Evolutionary conservation across 2,329 filamentous ascomycete genomes (phyloP).

Genomic region (Aureobasidium sp.): DNA sequence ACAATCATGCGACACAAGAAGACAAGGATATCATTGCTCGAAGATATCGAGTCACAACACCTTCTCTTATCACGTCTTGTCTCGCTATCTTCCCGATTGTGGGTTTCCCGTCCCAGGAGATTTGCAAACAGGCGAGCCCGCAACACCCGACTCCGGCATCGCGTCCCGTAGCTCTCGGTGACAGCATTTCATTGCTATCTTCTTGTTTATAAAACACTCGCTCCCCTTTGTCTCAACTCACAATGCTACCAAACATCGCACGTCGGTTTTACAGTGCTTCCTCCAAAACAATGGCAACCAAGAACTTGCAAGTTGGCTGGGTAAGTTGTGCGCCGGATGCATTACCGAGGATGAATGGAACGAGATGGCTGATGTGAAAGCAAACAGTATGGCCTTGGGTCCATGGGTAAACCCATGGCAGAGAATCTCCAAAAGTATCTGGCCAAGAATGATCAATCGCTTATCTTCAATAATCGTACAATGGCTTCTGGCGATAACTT

Average conservation of each 20-base stretch:
- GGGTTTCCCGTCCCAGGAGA: background rate
- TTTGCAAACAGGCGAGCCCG: constrained; percentile 1
- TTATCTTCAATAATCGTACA: constrained; percentile 11
- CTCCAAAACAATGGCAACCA: background rate
- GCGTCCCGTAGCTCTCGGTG: background rate
- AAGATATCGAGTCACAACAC: background rate
- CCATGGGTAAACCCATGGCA: constrained; percentile 38
- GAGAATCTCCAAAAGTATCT: constrained; percentile 35
- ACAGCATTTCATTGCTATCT: background rate
- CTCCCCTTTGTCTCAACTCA: background rate
- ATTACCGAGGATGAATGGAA: background rate
- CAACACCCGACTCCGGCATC: constrained; percentile 4
- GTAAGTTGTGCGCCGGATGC: background rate
- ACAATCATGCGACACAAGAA: background rate
- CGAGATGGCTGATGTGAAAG: background rate
- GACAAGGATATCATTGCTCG: background rate
- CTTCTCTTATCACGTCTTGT: background rate
- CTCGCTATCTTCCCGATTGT: constrained; percentile 1
- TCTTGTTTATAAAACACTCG: background rate
- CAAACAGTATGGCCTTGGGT: constrained; percentile 30
- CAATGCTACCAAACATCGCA: background rate
- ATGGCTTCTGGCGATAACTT: constrained; percentile 5
- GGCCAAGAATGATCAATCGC: constrained; percentile 1
- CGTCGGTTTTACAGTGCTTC: constrained; percentile 1
- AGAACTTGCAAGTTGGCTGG: constrained; percentile 11